Evolutionary conservation across 352 stramenopile species (phyloP).

Genomic region (Globisporangium okanoganense): DNA sequence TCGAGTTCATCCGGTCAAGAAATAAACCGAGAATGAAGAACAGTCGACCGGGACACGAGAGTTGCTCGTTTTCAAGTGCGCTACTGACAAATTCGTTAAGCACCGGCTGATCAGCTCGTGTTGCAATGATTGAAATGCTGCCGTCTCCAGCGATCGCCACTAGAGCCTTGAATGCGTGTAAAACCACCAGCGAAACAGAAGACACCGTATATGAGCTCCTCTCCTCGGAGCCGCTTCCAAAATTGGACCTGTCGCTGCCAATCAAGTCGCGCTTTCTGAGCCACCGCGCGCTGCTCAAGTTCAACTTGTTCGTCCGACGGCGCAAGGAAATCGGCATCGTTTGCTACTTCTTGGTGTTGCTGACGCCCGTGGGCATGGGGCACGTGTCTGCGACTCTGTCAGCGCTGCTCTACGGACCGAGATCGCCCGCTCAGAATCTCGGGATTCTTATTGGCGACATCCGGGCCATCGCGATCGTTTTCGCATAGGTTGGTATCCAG

Average conservation of each 20-base stretch:
- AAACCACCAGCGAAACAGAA: not conserved
- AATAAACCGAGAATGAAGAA: not conserved
- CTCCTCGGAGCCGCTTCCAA: not conserved
- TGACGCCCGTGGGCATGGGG: not conserved
- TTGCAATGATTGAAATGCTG: not conserved
- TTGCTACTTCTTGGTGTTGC: conserved; percentile 2
- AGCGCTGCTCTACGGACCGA: not conserved
- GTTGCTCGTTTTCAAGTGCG: not conserved
- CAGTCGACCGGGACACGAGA: not conserved
- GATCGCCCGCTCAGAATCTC: not conserved
- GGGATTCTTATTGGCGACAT: not conserved
- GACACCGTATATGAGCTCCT: conserved; percentile 8
- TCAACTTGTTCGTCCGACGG: conserved; percentile 1
- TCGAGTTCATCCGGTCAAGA: not conserved
- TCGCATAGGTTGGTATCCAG: conserved; percentile 6
- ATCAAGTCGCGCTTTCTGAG: conserved; percentile 19
- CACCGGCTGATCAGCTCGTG: not conserved
- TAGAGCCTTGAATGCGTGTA: not conserved
- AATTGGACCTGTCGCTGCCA: conserved; percentile 18
- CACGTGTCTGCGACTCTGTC: not conserved
- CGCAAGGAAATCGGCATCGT: not conserved
- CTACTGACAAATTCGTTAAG: not conserved
- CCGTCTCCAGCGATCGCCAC: not conserved
- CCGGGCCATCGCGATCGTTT: conserved; percentile 8
- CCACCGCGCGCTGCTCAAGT: not conserved